Evolutionary conservation across 305 asterid genomes (phyloP).

Genomic region (Stenogyne calaminthoides): DNA sequence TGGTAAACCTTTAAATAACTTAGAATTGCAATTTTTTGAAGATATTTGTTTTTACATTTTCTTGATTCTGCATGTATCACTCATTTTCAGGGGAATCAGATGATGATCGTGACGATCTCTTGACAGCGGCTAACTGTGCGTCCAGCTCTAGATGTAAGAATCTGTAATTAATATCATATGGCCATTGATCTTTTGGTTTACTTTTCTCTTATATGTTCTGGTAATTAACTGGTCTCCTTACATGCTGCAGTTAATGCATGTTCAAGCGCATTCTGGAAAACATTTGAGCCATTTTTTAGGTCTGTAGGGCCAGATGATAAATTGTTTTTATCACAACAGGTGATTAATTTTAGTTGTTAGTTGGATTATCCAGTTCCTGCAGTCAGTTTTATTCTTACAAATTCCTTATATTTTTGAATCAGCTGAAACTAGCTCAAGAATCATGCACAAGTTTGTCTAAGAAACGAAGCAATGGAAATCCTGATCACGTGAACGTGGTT

Average conservation of each 20-base stretch:
- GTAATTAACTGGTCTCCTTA: conserved; percentile 20
- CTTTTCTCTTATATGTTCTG: conserved; percentile 4
- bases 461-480: conserved; percentile 40
- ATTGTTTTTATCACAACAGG: conserved; percentile 71
- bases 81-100: conserved; percentile 80
- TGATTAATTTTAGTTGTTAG: conserved; percentile 33
- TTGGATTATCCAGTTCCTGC: conserved; percentile 21
- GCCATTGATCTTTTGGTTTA: conserved; percentile 14
- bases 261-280: conserved; percentile 84
- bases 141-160: conserved; percentile 65
- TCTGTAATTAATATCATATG: conserved; percentile 28
- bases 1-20: conserved; percentile 47
- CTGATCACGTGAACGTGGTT: conserved; percentile 47
- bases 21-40: neutral
- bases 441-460: conserved; percentile 46
- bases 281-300: conserved; percentile 69
- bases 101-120: conserved; percentile 88
- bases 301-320: conserved; percentile 66
- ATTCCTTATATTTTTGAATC: conserved; percentile 35
- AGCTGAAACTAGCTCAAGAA: conserved; percentile 76
- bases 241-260: conserved; percentile 68
- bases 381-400: conserved; percentile 22
- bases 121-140: conserved; percentile 73
- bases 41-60: neutral
- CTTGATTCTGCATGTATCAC: conserved; percentile 17